Percentiles rank a stretch among this genome's conserved stretches.
These are phyloP conservation scores for Tricholoma hemisulphureum DNA, from an alignment of 768 basidiomycete genomes.

Conservation along the genomic window DNA sequence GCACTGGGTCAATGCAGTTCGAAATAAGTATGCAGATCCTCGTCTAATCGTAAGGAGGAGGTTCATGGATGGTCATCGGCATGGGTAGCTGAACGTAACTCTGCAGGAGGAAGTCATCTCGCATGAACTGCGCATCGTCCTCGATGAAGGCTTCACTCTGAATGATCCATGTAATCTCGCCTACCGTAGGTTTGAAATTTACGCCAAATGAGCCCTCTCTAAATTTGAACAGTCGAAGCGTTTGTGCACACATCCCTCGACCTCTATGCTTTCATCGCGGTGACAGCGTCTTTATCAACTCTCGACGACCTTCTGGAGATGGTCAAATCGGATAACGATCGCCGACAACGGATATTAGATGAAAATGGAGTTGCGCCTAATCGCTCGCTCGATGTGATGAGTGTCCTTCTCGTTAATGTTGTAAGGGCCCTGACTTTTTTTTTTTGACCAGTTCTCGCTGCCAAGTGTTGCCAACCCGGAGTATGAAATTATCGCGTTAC, in stretches of 20 bases:
- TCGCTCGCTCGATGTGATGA: background rate
- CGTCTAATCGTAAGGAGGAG: background rate
- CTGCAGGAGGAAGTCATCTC: background rate
- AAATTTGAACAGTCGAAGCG: background rate
- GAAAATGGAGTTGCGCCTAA: background rate
- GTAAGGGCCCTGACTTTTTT: background rate
- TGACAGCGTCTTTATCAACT: background rate
- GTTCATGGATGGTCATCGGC: background rate
- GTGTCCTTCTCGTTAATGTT: background rate
- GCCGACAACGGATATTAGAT: background rate
- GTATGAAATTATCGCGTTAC: background rate
- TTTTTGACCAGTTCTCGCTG: background rate
- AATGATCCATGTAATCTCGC: background rate
- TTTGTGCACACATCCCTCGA: background rate
- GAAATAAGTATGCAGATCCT: background rate
- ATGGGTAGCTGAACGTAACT: too few relatives aligned
- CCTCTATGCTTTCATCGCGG: background rate
- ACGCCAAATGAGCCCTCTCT: background rate
- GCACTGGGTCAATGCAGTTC: slow-evolving; percentile 13
- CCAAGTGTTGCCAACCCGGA: background rate
- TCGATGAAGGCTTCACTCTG: background rate
- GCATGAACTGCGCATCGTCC: background rate
- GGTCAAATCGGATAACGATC: background rate
- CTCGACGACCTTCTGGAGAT: background rate
- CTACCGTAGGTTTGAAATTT: background rate